These are phyloP conservation scores for Neoscytalidium dimidiatum DNA, from an alignment of 2,329 filamentous ascomycete species.

Conservation along the genomic window DNA sequence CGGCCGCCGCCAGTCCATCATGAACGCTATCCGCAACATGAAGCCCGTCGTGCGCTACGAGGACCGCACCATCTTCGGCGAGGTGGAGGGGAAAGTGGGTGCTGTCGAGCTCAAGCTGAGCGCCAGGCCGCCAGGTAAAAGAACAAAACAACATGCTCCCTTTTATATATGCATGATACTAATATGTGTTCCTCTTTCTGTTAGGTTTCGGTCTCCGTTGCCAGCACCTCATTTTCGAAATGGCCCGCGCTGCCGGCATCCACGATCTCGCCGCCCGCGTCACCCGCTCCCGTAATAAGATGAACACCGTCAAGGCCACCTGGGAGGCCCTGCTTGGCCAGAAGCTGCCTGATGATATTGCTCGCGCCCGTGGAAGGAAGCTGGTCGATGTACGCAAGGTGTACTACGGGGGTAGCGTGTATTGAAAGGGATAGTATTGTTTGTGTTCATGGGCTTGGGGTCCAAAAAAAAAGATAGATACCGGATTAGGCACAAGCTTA, in stretches of 20 bases:
- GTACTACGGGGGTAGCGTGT: slow-evolving; percentile 80
- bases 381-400: slow-evolving; percentile 94
- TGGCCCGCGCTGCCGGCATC: slow-evolving; percentile 85
- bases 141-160: background rate
- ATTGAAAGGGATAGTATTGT: background rate
- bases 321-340: slow-evolving; percentile 82
- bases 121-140: slow-evolving; percentile 81
- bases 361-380: slow-evolving; percentile 88
- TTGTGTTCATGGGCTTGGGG: background rate
- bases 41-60: slow-evolving; percentile 90
- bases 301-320: slow-evolving; percentile 96
- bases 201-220: slow-evolving; percentile 91
- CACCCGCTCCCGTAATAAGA: slow-evolving; percentile 84
- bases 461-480: background rate
- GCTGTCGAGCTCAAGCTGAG: slow-evolving; percentile 83
- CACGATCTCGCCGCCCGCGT: slow-evolving; percentile 83
- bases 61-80: slow-evolving; percentile 85
- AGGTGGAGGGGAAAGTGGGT: slow-evolving; percentile 80
- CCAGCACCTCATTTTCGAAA: slow-evolving; percentile 90
- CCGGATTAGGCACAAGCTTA: background rate
- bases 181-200: slow-evolving; percentile 5
- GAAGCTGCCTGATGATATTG: slow-evolving; percentile 84
- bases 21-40: slow-evolving; percentile 88
- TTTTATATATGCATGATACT: background rate
- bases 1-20: slow-evolving; percentile 70